Percentiles rank a stretch among this genome's conserved stretches.
These are phyloP conservation scores for Miamiensis avidus DNA, from an alignment of 169 alveolate species.

Conservation along the genomic window DNA sequence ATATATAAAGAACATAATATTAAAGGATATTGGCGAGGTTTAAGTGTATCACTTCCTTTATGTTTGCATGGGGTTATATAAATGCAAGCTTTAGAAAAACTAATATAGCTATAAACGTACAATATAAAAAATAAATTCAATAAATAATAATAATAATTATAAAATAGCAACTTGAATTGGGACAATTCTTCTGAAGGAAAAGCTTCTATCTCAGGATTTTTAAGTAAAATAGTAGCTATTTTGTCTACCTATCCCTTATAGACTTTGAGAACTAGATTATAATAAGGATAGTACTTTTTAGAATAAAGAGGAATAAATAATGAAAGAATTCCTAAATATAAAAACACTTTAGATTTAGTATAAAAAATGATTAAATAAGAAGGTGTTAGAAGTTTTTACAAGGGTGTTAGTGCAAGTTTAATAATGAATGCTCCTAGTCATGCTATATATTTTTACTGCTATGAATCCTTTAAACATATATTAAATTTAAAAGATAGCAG, in stretches of 20 bases:
- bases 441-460: conserved; percentile 14
- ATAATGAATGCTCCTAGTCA: conserved; percentile 13
- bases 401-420: conserved; percentile 18
- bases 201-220: conserved; percentile 18
- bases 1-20: conserved; percentile 13
- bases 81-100: conserved; percentile 12
- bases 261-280: conserved; percentile 23
- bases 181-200: not conserved
- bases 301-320: not conserved
- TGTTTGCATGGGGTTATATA: conserved; percentile 21
- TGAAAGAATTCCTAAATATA: conserved; percentile 14
- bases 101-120: not conserved
- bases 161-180: not conserved
- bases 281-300: conserved; percentile 6
- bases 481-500: too few species aligned
- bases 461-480: conserved; percentile 7
- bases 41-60: conserved; percentile 6
- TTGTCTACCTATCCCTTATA: conserved; percentile 18
- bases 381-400: conserved; percentile 10
- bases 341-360: not conserved
- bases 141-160: not conserved
- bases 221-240: conserved; percentile 22
- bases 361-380: conserved; percentile 1
- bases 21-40: conserved; percentile 26
- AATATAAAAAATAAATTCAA: not conserved